Percentiles rank a stretch among this genome's conserved stretches.
phyloP scores from a whole-genome alignment of 106 monocot species.

The Dioscorea zingiberensis region DNA sequence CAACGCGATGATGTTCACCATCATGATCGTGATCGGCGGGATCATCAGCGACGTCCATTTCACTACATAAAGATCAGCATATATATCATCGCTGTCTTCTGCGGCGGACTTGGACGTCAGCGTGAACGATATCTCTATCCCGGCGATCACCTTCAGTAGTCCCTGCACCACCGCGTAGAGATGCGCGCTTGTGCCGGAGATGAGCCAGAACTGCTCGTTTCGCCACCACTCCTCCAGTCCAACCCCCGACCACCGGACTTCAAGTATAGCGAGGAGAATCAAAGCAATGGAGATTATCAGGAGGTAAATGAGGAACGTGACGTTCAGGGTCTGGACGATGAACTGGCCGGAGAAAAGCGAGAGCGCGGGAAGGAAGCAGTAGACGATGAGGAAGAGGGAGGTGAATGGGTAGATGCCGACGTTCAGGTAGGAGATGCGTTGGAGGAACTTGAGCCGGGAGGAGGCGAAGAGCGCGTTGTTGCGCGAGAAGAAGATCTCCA shows the following conservation, averaged over 20 bases:
- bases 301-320: conserved; percentile 75
- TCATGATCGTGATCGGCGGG: conserved; percentile 84
- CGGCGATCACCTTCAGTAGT: conserved; percentile 71
- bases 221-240: conserved; percentile 73
- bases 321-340: conserved; percentile 66
- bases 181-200: conserved; percentile 85
- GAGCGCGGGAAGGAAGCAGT: conserved; percentile 89
- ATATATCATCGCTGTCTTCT: conserved; percentile 61
- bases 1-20: conserved; percentile 87
- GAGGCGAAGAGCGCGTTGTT: conserved; percentile 75
- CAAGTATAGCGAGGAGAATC: conserved; percentile 59
- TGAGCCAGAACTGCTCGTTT: conserved; percentile 82
- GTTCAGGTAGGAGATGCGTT: conserved; percentile 80
- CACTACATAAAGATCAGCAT: conserved; percentile 73
- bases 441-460: conserved; percentile 57
- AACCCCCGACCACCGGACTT: conserved; percentile 83
- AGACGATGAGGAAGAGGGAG: conserved; percentile 77
- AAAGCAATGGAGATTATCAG: conserved; percentile 70
- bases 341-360: conserved; percentile 85
- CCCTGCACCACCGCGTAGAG: conserved; percentile 78
- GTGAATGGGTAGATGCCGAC: conserved; percentile 95
- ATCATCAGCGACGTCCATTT: conserved; percentile 81
- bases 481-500: conserved; percentile 89
- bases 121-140: conserved; percentile 90
- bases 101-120: conserved; percentile 65